Evolutionary conservation across 2,329 filamentous ascomycete genomes (phyloP).

Genomic region (Claviceps sp.): DNA sequence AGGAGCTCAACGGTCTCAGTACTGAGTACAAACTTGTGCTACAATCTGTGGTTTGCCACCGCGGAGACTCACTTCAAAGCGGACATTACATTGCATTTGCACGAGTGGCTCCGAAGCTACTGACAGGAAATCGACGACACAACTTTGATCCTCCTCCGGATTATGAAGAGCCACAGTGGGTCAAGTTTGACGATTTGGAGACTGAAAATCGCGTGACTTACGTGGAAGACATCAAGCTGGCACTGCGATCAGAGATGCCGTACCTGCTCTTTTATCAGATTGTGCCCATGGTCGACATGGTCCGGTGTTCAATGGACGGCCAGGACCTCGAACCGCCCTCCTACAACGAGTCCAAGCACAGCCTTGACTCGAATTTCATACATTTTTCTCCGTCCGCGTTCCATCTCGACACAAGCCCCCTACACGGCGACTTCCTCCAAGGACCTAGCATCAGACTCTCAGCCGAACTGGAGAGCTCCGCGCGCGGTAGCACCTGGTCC

Average conservation of each 20-base stretch:
- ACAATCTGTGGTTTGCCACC: conserved; percentile 85
- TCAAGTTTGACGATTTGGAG: conserved; percentile 80
- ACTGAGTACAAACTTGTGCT: conserved; percentile 89
- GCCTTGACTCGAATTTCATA: conserved; percentile 20
- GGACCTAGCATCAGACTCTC: conserved; percentile 42
- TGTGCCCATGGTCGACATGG: conserved; percentile 66
- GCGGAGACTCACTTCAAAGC: conserved; percentile 70
- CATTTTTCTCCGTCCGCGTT: conserved; percentile 7
- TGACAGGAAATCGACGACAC: conserved; percentile 45
- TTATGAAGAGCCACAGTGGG: conserved; percentile 67
- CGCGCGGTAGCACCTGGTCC: conserved; percentile 33
- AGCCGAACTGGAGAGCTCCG: conserved; percentile 35
- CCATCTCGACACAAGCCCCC: conserved; percentile 3
- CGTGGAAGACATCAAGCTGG: conserved; percentile 64
- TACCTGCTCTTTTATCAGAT: conserved; percentile 96
- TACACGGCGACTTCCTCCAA: conserved; percentile 19
- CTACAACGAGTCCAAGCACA: conserved; percentile 39
- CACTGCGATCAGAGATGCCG: conserved; percentile 75
- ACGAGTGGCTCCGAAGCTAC: conserved; percentile 51
- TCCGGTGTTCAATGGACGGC: conserved; percentile 31
- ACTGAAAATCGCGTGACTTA: conserved; percentile 55
- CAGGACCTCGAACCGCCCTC: conserved; percentile 42
- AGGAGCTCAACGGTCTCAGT: conserved; percentile 49
- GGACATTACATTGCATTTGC: conserved; percentile 88
- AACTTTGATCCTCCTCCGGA: conserved; percentile 46